These are phyloP conservation scores for Penicillium sp. DNA, from an alignment of 2,329 filamentous ascomycete species.

Conservation along the genomic window DNA sequence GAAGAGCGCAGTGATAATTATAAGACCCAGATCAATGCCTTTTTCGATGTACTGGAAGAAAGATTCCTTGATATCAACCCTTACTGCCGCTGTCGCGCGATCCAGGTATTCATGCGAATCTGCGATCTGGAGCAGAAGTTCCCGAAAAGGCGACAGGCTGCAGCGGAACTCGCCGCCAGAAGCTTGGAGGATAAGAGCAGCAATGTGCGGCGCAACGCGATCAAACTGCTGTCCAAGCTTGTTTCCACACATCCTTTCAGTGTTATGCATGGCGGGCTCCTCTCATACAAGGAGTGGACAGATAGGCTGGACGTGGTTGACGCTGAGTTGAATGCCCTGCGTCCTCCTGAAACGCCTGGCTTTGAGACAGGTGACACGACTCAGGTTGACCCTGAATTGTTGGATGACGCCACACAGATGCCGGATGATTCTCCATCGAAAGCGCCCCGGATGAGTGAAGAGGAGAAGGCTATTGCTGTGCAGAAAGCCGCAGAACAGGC, in stretches of 20 bases:
- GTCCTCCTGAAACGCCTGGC: conserved; percentile 70
- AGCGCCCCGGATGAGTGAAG: conserved; percentile 68
- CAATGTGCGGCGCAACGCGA: conserved; percentile 90
- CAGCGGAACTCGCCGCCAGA: conserved; percentile 78
- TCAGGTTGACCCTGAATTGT: conserved; percentile 70
- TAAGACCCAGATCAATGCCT: conserved; percentile 92
- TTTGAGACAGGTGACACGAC: conserved; percentile 66
- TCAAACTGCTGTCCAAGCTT: conserved; percentile 82
- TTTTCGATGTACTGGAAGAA: conserved; percentile 95
- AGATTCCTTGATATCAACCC: conserved; percentile 95
- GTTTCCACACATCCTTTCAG: conserved; percentile 95
- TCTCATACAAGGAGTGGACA: conserved; percentile 83
- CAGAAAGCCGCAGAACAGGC: conserved; percentile 82
- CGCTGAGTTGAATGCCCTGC: conserved; percentile 72
- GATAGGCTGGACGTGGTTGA: conserved; percentile 78
- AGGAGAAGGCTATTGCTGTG: conserved; percentile 69
- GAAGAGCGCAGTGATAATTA: conserved; percentile 89
- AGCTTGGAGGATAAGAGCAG: conserved; percentile 98
- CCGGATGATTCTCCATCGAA: conserved; percentile 65
- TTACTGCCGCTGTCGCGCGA: conserved; percentile 85
- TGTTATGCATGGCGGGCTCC: conserved; percentile 81
- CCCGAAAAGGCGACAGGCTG: conserved; percentile 83
- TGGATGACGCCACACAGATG: conserved; percentile 85
- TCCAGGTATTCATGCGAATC: conserved; percentile 89
- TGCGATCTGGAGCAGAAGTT: conserved; percentile 97